Conservation (phyloP, 768 basidiomycete species). For the Russula emetica region DNA sequence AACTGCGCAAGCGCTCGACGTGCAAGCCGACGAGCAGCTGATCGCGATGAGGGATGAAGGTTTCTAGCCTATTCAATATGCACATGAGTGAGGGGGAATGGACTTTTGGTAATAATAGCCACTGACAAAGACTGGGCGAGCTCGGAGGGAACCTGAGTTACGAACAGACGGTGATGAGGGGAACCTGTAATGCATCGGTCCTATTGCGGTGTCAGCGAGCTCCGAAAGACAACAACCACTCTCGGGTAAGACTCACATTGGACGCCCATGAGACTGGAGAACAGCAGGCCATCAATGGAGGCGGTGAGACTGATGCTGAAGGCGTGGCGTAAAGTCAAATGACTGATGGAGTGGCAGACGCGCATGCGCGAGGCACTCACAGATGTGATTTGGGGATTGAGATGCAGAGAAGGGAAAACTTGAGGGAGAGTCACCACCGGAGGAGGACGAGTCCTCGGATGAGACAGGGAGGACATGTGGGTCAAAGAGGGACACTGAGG, state of each 20-base stretch:
- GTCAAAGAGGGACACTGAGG: slow-evolving; percentile 66
- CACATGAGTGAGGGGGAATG: background rate
- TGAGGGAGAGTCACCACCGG: slow-evolving; percentile 35
- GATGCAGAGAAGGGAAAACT: slow-evolving; percentile 34
- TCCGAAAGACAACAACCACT: background rate
- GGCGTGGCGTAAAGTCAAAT: background rate
- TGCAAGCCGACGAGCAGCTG: slow-evolving; percentile 71
- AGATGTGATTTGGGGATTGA: slow-evolving; percentile 35
- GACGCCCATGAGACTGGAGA: slow-evolving; percentile 24
- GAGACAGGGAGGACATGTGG: slow-evolving; percentile 45
- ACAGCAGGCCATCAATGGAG: slow-evolving; percentile 13
- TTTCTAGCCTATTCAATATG: slow-evolving; percentile 52
- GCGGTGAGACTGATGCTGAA: slow-evolving; percentile 21
- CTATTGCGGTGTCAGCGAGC: background rate
- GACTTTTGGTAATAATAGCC: background rate
- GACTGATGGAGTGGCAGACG: slow-evolving; percentile 25
- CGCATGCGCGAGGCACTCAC: slow-evolving; percentile 47
- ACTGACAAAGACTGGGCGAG: slow-evolving; percentile 64
- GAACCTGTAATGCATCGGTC: slow-evolving; percentile 17
- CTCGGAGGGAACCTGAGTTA: slow-evolving; percentile 51
- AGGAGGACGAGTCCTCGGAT: slow-evolving; percentile 35
- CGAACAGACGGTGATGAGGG: slow-evolving; percentile 33
- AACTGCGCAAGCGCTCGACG: slow-evolving; percentile 60
- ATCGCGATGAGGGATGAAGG: slow-evolving; percentile 69
- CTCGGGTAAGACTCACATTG: background rate